A percentile compares a stretch with the other conserved stretches of the same genome.
These are phyloP conservation scores for Tillandsia fasciculata DNA, from an alignment of 176 grass and related monocot species.

Conservation along the genomic window DNA sequence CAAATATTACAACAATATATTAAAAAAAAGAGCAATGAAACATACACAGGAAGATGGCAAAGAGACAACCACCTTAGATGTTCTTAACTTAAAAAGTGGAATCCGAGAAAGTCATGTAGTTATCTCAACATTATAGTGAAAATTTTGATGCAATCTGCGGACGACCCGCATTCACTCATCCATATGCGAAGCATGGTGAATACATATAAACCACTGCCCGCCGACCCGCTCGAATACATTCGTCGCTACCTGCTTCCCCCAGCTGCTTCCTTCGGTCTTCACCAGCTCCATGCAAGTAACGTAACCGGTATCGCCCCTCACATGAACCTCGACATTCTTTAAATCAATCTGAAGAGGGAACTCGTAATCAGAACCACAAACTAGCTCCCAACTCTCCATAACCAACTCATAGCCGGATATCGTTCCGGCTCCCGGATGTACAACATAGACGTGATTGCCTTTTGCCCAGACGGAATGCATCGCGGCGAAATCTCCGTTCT, in stretches of 20 bases:
- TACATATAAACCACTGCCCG: slow-evolving; percentile 70
- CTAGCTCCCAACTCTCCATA: slow-evolving; percentile 89
- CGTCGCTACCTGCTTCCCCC: slow-evolving; percentile 76
- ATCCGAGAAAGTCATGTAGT: not conserved
- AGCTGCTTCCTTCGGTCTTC: slow-evolving; percentile 65
- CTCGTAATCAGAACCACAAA: slow-evolving; percentile 51
- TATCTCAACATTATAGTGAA: not conserved
- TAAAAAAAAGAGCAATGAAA: too few species aligned
- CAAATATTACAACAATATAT: too few species aligned
- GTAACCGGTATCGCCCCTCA: slow-evolving; percentile 54
- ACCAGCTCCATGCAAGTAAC: slow-evolving; percentile 73
- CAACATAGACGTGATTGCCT: slow-evolving; percentile 70
- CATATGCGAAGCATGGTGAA: slow-evolving; percentile 74
- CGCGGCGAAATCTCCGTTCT: slow-evolving; percentile 48
- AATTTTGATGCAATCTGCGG: not conserved
- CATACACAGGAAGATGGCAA: too few species aligned
- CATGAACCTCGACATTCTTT: slow-evolving; percentile 60
- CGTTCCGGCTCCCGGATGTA: slow-evolving; percentile 55
- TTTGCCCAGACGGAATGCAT: slow-evolving; percentile 56
- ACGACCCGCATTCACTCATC: slow-evolving; percentile 29
- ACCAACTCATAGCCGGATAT: slow-evolving; percentile 73
- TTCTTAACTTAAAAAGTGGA: not conserved
- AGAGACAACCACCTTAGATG: too few species aligned
- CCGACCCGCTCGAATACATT: slow-evolving; percentile 68
- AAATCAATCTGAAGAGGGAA: slow-evolving; percentile 80